Evolutionary conservation across 2,329 filamentous ascomycete species (phyloP).

Genomic region (Cadophora gregata): DNA sequence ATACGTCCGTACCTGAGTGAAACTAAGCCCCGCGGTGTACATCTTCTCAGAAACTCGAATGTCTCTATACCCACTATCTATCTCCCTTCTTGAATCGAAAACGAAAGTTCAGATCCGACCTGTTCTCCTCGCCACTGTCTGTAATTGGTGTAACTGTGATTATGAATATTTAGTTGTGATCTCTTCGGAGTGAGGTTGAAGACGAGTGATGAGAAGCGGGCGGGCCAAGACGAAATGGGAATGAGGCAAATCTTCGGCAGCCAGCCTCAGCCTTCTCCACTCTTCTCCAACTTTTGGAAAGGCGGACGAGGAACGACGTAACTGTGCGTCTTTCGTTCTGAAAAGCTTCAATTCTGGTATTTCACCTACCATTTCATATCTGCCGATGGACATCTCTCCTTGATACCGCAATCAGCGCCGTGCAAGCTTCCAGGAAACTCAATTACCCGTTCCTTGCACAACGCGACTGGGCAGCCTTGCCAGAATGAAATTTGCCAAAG

Average conservation of each 20-base stretch:
- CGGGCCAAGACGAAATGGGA: background rate
- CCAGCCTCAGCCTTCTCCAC: slow-evolving; percentile 1
- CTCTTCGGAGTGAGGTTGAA: background rate
- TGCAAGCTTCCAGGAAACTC: slow-evolving; percentile 9
- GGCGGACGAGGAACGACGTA: background rate
- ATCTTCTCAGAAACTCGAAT: no score
- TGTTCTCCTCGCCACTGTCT: no score
- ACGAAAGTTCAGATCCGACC: no score
- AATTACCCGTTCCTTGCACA: background rate
- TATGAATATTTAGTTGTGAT: no score
- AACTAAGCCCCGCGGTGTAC: no score
- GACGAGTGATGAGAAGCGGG: background rate
- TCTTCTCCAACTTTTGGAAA: slow-evolving; percentile 4
- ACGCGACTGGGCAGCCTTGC: slow-evolving; percentile 7
- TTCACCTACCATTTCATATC: no score
- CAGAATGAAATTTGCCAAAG: slow-evolving; percentile 71
- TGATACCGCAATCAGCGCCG: background rate
- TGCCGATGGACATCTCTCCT: background rate
- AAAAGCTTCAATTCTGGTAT: slow-evolving; percentile 4
- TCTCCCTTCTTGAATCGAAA: no score
- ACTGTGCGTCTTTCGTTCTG: background rate
- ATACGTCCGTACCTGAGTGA: no score
- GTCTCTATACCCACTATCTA: no score
- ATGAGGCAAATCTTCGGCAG: slow-evolving; percentile 2
- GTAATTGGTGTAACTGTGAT: no score